Base-by-base conservation (phyloP, 2,329 filamentous ascomycete species). In the Ceratocystis variospora region DNA sequence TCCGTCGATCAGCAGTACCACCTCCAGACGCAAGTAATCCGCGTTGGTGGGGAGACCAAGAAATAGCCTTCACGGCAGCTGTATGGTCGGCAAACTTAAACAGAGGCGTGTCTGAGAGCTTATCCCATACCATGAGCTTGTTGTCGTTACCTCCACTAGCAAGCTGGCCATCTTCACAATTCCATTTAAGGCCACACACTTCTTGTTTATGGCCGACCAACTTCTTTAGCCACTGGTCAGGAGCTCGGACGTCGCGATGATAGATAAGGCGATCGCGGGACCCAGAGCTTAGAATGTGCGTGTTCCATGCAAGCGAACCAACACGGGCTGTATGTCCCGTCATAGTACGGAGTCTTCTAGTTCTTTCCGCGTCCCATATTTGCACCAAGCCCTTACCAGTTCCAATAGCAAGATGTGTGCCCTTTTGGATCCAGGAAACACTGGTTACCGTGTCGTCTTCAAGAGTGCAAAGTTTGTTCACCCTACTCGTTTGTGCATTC, bases 61-160 rank as follows among this genome's bases (percentile, higher is more conserved):
- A 87, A 69, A 99, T 96, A 3, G 94, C 94, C 75, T 99, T 99
- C 63, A 99, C 94, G 7, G 94, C 94, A 12, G 94, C 94, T 45
- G 88, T 93, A 74, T 99, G 94, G 70, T 96, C 92, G 19, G 89
- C 88, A 75, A 96, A 97, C 71, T 96, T 95, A 81, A 89, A 96
- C 1, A 95, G 81, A 0, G 94, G 94, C 6, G 91, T 89, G 71
- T 95, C 89, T n/a, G 87, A 90, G 67, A 96, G 81, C 74, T 95
- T 95, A 72, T 99, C 94, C 94, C 94, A 99, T 28, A 99, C 91
- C 83, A 97, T 94, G 59, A 99, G 81, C 74, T 97, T 97, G 78
- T 99, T 99, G 78, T 99, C 94, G 75, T 99, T 99, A 5, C 94
- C 94, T 62, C 94, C 94, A 66, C 90, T 96, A 12, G 94, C 94